Evolutionary conservation across 345 rosid species (phyloP).

Genomic region (Arabis hirsuta): DNA sequence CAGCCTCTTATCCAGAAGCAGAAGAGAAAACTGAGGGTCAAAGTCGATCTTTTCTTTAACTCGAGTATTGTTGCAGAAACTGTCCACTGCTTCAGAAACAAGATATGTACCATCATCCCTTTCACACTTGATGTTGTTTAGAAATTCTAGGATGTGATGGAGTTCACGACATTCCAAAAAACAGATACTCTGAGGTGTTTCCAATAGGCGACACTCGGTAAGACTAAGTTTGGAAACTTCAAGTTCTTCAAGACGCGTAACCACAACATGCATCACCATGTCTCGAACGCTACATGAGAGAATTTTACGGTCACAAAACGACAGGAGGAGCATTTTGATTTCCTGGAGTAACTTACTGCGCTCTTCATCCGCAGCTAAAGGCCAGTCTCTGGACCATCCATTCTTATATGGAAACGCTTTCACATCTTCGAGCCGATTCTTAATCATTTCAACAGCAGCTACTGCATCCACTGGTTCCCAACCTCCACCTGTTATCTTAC

Average conservation of each 20-base stretch:
- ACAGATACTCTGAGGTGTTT: constrained; percentile 42
- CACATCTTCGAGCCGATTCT: not conserved
- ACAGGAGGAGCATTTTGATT: constrained; percentile 5
- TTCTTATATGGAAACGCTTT: constrained; percentile 18
- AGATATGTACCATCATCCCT: constrained; percentile 28
- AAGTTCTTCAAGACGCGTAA: constrained; percentile 18
- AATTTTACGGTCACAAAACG: not conserved
- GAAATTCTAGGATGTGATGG: constrained; percentile 5
- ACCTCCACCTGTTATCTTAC: not conserved
- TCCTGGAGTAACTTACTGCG: constrained; percentile 6
- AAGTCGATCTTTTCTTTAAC: constrained; percentile 37
- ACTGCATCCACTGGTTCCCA: constrained; percentile 31
- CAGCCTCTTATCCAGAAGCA: constrained; percentile 40
- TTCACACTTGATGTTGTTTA: constrained; percentile 23
- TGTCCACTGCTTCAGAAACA: constrained; percentile 31
- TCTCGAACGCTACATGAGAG: constrained; percentile 23
- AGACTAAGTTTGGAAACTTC: constrained; percentile 18
- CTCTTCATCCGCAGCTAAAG: constrained; percentile 19
- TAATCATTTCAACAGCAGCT: constrained; percentile 24
- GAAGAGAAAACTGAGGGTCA: constrained; percentile 26
- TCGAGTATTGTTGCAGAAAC: constrained; percentile 14
- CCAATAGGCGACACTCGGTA: constrained; percentile 12
- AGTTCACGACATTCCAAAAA: constrained; percentile 29
- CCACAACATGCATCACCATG: constrained; percentile 13
- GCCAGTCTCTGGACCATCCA: constrained; percentile 36